Percentiles rank a stretch among this genome's conserved stretches.
These are phyloP conservation scores for Aspergillus heteromorphus DNA, from an alignment of 495 filamentous ascomycete species.

Conservation along the genomic window DNA sequence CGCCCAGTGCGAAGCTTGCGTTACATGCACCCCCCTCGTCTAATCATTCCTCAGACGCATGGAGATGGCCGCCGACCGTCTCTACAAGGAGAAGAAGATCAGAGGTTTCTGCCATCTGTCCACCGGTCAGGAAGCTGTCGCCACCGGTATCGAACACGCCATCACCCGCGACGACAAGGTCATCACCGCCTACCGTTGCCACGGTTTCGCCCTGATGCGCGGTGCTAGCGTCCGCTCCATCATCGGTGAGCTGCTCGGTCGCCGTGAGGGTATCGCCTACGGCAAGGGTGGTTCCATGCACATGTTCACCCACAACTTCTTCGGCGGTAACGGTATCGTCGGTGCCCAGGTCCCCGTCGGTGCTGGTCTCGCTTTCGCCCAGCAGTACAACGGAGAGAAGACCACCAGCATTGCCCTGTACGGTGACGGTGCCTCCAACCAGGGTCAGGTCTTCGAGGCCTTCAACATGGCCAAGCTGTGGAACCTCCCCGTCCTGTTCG, in stretches of 20 bases:
- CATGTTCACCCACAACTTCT: constrained; percentile 98
- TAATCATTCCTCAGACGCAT: constrained; percentile 62
- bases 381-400: constrained; percentile 82
- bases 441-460: constrained; percentile 98
- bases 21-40: not conserved
- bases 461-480: constrained; percentile 99
- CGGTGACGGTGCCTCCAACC: constrained; percentile 96
- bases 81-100: constrained; percentile 99
- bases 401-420: constrained; percentile 87
- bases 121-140: constrained; percentile 95
- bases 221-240: constrained; percentile 87
- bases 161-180: constrained; percentile 85
- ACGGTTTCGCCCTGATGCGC: constrained; percentile 97
- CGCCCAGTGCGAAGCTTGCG: not conserved
- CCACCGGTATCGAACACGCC: constrained; percentile 93
- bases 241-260: constrained; percentile 92
- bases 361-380: constrained; percentile 93
- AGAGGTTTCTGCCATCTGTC: constrained; percentile 99
- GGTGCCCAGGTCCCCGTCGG: constrained; percentile 98
- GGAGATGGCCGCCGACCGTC: constrained; percentile 96
- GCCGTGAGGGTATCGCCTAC: constrained; percentile 93
- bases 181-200: constrained; percentile 97
- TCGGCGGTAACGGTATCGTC: constrained; percentile 97
- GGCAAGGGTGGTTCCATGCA: constrained; percentile 99
- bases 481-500: constrained; percentile 91